These are phyloP conservation scores for Melastoma candidum DNA, from an alignment of 441 rosid species.

Conservation along the genomic window DNA sequence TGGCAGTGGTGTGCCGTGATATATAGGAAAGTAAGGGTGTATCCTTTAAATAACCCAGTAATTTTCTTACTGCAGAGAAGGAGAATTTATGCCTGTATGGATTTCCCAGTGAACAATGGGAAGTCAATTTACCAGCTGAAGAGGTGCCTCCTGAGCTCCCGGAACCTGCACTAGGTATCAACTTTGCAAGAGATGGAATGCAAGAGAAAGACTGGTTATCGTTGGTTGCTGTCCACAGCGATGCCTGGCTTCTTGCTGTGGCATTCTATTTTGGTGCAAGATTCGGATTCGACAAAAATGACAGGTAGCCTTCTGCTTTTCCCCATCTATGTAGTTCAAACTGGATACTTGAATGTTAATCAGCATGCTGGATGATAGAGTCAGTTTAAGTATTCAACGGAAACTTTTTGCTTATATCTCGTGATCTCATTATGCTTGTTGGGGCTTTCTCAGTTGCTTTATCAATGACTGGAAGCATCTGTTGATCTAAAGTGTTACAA, in stretches of 20 bases:
- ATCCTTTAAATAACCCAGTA: no score
- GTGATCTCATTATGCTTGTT: no score
- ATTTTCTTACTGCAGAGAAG: constrained; percentile 5
- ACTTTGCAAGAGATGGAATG: constrained; percentile 17
- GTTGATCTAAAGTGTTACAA: no score
- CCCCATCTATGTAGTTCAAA: no score
- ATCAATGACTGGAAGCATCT: no score
- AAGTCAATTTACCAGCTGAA: constrained; percentile 17
- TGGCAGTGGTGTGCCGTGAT: no score
- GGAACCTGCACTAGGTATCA: constrained; percentile 11
- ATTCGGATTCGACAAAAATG: constrained; percentile 15
- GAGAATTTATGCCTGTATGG: constrained; percentile 19
- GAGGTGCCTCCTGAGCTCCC: constrained; percentile 18
- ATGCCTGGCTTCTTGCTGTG: constrained; percentile 15
- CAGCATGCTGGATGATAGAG: no score
- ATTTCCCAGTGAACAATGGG: constrained; percentile 17
- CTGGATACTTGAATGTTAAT: no score
- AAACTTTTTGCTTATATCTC: no score
- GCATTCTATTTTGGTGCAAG: constrained; percentile 16
- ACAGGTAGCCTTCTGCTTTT: constrained; percentile 2
- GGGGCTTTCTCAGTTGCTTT: no score
- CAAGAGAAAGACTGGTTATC: constrained; percentile 18
- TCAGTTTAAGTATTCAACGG: no score
- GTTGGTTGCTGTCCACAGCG: constrained; percentile 14
- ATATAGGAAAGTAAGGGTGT: no score